Evolutionary conservation across 2,329 filamentous ascomycete genomes (phyloP), one percentile per base, ranked within the genome.

Genomic region (Grosmannia huntii): DNA sequence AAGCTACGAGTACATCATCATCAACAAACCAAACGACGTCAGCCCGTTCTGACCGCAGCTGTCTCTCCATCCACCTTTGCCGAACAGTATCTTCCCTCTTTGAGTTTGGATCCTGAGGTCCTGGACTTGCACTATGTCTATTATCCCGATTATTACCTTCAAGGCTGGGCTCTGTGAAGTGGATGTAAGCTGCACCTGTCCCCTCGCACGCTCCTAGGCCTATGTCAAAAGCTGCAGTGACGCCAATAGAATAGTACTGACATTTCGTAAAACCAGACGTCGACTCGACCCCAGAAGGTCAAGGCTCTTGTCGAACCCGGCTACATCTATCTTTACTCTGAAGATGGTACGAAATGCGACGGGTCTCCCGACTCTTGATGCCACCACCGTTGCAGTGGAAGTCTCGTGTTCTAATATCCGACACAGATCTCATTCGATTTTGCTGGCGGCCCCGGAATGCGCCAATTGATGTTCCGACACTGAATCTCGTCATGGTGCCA

Each of bases 401-500:
- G 19, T 16, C 10, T 46, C 5, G 19, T n/a, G 31, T 48, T 10
- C 25, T 55, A 16, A 52, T 36, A 55, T 19, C 48, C 46, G 25
- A 53, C 57, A 31, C 50, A 90, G 87, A 96, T 56, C 82, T 99
- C 61, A 80, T 95, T 61, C 91, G 96, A 76, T 96, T 99, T 75
- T 96, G 91, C 81, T 99, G 95, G 95, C 87, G 91, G 64, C 85
- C 89, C 67, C 86, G 94, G 64, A 80, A 78, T 64, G 81, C 83
- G 60, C 76, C 85, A 25, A 73, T 89, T 64, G 82, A 87, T 62
- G 82, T 87, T 61, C 86, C 91, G 59, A 87, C 94, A 61, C 75
- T 96, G 62, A 91, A 99, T 69, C 81, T 99, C 44, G 83, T 96
- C 66, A 96, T 96, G 89, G 85, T 99, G 56, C 92, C 94, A 25